Conservation (phyloP, 192 early-diverging fungal species). For the Gaertneriomyces semiglobifer region DNA sequence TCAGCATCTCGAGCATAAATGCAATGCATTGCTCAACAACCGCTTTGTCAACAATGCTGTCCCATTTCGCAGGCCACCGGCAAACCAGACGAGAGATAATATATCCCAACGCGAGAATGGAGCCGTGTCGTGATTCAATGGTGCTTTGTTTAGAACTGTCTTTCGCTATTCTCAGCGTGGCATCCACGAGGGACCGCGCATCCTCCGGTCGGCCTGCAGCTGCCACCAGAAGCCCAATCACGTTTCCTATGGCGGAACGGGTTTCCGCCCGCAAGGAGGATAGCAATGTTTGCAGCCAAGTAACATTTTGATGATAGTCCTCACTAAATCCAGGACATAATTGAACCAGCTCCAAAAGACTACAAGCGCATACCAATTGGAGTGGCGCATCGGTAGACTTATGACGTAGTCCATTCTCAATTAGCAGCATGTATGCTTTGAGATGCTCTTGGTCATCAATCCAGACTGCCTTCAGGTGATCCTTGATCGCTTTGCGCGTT, state of each 20-base stretch:
- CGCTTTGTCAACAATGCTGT: slow-evolving; percentile 37
- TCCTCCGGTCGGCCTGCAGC: slow-evolving; percentile 38
- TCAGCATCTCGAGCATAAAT: slow-evolving; percentile 48
- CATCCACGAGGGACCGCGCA: slow-evolving; percentile 28
- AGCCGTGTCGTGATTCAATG: slow-evolving; percentile 52
- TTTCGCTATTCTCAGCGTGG: too few relatives aligned
- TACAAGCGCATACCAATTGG: slow-evolving; percentile 60
- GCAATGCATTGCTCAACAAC: slow-evolving; percentile 23
- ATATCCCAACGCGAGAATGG: slow-evolving; percentile 66
- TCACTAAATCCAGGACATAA: slow-evolving; percentile 57
- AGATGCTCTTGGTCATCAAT: slow-evolving; percentile 32
- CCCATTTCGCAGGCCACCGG: slow-evolving; percentile 42
- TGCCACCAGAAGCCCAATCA: slow-evolving; percentile 71
- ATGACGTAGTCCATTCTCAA: slow-evolving; percentile 57
- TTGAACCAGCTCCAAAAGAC: slow-evolving; percentile 68
- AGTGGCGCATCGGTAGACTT: slow-evolving; percentile 54
- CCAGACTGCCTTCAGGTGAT: slow-evolving; percentile 10
- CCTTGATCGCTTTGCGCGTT: background rate
- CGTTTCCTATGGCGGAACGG: slow-evolving; percentile 59
- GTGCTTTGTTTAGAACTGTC: too few relatives aligned
- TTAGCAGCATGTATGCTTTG: slow-evolving; percentile 49
- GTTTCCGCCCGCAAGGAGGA: slow-evolving; percentile 62
- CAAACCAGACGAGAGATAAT: slow-evolving; percentile 62
- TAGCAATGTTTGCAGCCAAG: slow-evolving; percentile 37
- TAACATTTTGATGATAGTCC: slow-evolving; percentile 45